Evolutionary conservation across 164 flowering plant genomes (phyloP), one percentile per base, ranked within the genome.

Genomic region (Stephania japonica): DNA sequence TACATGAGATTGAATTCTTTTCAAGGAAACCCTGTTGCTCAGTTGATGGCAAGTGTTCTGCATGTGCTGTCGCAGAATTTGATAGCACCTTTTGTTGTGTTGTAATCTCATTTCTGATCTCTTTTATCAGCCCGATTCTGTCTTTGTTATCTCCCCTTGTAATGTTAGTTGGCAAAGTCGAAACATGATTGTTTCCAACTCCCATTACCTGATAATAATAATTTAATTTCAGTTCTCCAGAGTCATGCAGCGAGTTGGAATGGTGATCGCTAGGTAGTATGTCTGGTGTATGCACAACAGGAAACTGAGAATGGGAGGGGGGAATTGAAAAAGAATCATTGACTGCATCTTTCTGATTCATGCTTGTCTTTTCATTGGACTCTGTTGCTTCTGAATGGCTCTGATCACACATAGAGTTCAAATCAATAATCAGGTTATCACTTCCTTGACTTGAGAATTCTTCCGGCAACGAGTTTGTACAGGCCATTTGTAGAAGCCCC

Each of bases 101-200:
- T 7, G 26, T 72, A 25, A 1, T 47, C 53, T 41, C 44, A 72
- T 50, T 65, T 74, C 6, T 67, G 70, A 43, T 59, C 27, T 70
- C 74, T 70, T 67, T 59, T 32, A 32, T 32, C 38, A 32, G 38
- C 38, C 38, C 38, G 38, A 32, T 32, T 32, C 38, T 71, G 59
- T 50, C 73, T 12, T 21, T 21, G 23, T 66, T 72, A 64, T 53
- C 73, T 70, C 12, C 70, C 24, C 27, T 77, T 43, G 25, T 38
- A 23, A 66, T 71, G 65, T 63, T 73, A 44, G 85, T 76, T 47
- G 73, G 68, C 77, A 82, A 67, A 72, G 80, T 70, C 80, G 75
- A 74, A 24, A 81, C 76, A 50, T 79, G 78, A 63, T 68, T 78
- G 76, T 75, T 78, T 68, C 80, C 86, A 72, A 72, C 79, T 69